Evolutionary conservation across 441 rosid genomes (phyloP).

Genomic region (Eutrema salsugineum): DNA sequence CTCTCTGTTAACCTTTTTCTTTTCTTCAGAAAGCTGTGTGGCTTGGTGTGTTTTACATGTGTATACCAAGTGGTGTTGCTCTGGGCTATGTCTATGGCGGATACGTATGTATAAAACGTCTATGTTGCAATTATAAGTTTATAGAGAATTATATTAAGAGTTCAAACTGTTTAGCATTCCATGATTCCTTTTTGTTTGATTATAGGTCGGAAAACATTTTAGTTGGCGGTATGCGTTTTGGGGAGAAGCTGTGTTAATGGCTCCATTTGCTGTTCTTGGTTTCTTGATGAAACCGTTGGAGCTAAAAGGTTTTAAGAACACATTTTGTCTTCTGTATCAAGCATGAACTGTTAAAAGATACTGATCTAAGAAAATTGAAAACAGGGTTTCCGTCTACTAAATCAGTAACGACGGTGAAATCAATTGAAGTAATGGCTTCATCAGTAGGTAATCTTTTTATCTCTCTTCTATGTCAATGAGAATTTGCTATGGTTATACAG

Average conservation of each 20-base stretch:
- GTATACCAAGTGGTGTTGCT: slow-evolving; percentile 94
- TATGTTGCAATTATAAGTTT: too few species aligned
- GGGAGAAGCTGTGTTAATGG: slow-evolving; percentile 88
- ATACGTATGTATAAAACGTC: slow-evolving; percentile 10
- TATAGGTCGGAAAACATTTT: slow-evolving; percentile 66
- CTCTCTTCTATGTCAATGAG: not conserved
- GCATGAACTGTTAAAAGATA: slow-evolving; percentile 35
- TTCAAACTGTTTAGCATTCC: not conserved
- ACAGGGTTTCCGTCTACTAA: slow-evolving; percentile 21
- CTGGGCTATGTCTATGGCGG: slow-evolving; percentile 90
- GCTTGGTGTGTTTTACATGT: slow-evolving; percentile 94
- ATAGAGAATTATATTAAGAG: too few species aligned
- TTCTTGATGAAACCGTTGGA: slow-evolving; percentile 78
- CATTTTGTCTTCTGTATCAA: not conserved
- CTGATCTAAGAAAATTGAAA: not conserved
- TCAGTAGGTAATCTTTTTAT: not conserved
- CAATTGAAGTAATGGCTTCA: slow-evolving; percentile 9
- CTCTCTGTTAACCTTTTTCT: not conserved
- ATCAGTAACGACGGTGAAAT: not conserved
- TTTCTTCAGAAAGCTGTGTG: slow-evolving; percentile 70
- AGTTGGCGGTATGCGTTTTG: slow-evolving; percentile 85
- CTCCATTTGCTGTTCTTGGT: slow-evolving; percentile 79
- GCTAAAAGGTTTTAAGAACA: slow-evolving; percentile 48
- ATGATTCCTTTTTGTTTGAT: not conserved
- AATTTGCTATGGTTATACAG: not conserved